Base-by-base conservation (phyloP, 2,329 filamentous ascomycete genomes). In the Trichoderma sp. region DNA sequence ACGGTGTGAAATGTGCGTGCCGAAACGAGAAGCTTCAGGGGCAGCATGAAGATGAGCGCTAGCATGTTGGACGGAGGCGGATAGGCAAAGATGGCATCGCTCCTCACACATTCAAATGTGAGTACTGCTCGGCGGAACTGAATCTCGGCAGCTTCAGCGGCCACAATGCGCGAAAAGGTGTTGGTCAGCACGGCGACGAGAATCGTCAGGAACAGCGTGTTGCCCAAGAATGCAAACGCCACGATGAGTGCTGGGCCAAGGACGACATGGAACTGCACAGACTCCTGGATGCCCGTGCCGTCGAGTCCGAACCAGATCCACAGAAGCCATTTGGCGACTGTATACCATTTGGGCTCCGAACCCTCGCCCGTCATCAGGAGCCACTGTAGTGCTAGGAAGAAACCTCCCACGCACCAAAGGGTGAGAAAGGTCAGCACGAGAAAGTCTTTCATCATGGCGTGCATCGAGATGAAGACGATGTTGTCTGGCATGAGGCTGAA, bases 291-390 rank as follows among this genome's bases (percentile, higher is more conserved):
- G 12, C 85, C 85, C 5, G 85, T 86, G 26, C 85, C 91, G 73
- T 93, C 91, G 1, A 93, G 86, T 1, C 91, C 91, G 75, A 93
- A 93, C 91, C 91, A 93, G 75, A 93, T 92, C 89, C 90, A 93
- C 3, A 93, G 84, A 86, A 93, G 91, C 91, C 91, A 93, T 79
- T 93, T 93, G 36, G 87, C 87, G 64, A 93, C 91, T 0, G 90
- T 91, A 34, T 80, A 78, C 82, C 82, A 84, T 47, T 76, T 78
- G 2, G 81, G 80, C 26, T 78, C 72, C 17, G 73, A 74, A 34
- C 75, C 78, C 26, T 76, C 74, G 64, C 74, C 78, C 2, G 77
- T 77, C 30, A 76, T 78, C 39, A 82, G 77, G 8, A 93, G 86
- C 91, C 91, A 93, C 73, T 88, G 86, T 79, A 93, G 85, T 8